phyloP scores from a whole-genome alignment of 2,329 filamentous ascomycete genomes.

The Calonectria henricotiae region DNA sequence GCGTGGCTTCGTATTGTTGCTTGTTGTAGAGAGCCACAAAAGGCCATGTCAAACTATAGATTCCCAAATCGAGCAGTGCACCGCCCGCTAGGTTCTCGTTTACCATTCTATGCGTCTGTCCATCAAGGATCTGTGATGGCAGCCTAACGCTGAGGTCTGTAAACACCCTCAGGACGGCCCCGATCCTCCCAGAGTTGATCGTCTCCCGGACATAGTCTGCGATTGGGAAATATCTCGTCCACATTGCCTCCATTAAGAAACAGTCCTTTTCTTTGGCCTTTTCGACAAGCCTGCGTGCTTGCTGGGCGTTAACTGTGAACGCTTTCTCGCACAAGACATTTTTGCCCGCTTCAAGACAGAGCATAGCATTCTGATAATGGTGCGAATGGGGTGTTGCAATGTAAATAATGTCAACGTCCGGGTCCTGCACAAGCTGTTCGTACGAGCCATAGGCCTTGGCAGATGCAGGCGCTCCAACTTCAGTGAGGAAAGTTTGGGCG shows the following conservation, averaged over 20 bases:
- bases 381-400: constrained; percentile 92
- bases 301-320: constrained; percentile 85
- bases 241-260: constrained; percentile 88
- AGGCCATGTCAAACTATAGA: constrained; percentile 90
- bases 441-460: constrained; percentile 86
- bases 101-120: constrained; percentile 79
- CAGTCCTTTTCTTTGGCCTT: constrained; percentile 80
- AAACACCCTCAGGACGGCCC: constrained; percentile 72
- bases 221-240: constrained; percentile 90
- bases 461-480: constrained; percentile 75
- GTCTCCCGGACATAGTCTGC: constrained; percentile 81
- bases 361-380: constrained; percentile 90
- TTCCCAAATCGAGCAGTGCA: constrained; percentile 85
- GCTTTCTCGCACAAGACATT: constrained; percentile 92
- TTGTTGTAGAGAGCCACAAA: constrained; percentile 87
- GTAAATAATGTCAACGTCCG: constrained; percentile 87
- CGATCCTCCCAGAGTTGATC: constrained; percentile 68
- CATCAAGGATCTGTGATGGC: constrained; percentile 23
- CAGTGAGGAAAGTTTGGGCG: constrained; percentile 80
- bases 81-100: constrained; percentile 87
- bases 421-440: constrained; percentile 82
- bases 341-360: constrained; percentile 86
- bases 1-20: constrained; percentile 59
- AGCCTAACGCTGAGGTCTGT: constrained; percentile 13
- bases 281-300: constrained; percentile 79